Conservation (phyloP, 306 rosid species). For the Vigna nakashimae region DNA sequence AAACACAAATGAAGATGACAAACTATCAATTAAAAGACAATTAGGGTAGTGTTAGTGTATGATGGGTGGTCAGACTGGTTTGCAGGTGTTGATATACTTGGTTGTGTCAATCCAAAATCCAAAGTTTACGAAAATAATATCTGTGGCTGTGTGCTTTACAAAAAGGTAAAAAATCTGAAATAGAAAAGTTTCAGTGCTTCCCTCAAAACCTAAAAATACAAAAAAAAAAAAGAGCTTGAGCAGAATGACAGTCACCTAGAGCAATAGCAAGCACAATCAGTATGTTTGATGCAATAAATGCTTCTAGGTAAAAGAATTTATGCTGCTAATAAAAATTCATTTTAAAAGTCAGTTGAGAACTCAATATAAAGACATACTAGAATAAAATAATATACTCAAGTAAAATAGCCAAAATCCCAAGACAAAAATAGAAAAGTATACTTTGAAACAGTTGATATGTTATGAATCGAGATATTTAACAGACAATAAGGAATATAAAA, state of each 20-base stretch:
- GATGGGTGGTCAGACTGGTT: background rate
- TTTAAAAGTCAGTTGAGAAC: slow-evolving; percentile 6
- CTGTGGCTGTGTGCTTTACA: background rate
- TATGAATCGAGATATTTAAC: slow-evolving; percentile 15
- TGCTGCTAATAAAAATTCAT: slow-evolving; percentile 4
- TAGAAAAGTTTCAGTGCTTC: background rate
- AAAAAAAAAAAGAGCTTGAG: slow-evolving; percentile 5
- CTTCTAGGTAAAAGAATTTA: background rate
- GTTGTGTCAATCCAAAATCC: slow-evolving; percentile 14
- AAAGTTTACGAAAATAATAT: background rate
- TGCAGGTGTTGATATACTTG: background rate
- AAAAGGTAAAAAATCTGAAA: background rate
- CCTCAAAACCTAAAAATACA: slow-evolving; percentile 6
- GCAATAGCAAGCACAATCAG: slow-evolving; percentile 9
- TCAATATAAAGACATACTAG: background rate
- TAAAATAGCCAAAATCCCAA: slow-evolving; percentile 18
- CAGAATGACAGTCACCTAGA: background rate
- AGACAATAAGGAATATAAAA: slow-evolving; percentile 3
- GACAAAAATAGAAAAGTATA: background rate
- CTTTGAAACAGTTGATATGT: slow-evolving; percentile 21
- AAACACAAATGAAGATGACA: slow-evolving; percentile 17
- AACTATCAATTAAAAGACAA: slow-evolving; percentile 23
- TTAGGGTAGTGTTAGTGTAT: slow-evolving; percentile 4
- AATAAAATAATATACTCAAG: slow-evolving; percentile 1
- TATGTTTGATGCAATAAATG: background rate